phyloP scores from a whole-genome alignment of 805 yeast species.

The Schizosaccharomyces osmophilus region DNA sequence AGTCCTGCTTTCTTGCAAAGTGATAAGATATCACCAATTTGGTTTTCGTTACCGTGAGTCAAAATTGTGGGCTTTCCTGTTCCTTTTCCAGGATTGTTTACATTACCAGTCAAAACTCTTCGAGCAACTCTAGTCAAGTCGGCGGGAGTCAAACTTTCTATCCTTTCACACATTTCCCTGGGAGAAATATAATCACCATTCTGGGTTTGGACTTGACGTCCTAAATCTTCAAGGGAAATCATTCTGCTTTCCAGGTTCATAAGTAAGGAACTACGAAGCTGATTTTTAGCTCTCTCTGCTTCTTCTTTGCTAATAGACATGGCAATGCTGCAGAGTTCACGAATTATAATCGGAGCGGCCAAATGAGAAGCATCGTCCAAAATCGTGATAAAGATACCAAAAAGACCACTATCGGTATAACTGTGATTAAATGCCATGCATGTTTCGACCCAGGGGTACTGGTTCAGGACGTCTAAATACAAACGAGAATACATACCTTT shows the following conservation, averaged over 20 bases:
- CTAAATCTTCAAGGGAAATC: conserved; percentile 87
- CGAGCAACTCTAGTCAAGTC: conserved; percentile 57
- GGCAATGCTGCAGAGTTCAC: conserved; percentile 24
- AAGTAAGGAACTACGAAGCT: conserved; percentile 58
- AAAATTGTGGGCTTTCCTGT: conserved; percentile 60
- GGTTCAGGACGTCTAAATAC: conserved; percentile 75
- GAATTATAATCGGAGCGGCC: conserved; percentile 53
- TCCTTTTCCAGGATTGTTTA: conserved; percentile 22
- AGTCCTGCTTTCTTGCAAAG: conserved; percentile 48
- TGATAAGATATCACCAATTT: conserved; percentile 60
- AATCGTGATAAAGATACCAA: conserved; percentile 70
- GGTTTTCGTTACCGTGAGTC: conserved; percentile 65
- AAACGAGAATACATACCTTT: conserved; percentile 94
- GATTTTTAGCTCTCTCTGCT: conserved; percentile 76
- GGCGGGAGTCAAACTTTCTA: conserved; percentile 37
- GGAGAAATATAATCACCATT: conserved; percentile 43
- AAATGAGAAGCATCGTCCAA: conserved; percentile 68
- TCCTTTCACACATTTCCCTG: conserved; percentile 55
- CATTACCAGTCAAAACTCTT: conserved; percentile 47
- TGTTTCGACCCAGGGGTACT: conserved; percentile 72
- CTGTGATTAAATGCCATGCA: conserved; percentile 75
- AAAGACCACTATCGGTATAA: conserved; percentile 70
- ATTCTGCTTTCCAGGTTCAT: conserved; percentile 84
- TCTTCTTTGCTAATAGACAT: conserved; percentile 32
- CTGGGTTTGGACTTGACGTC: conserved; percentile 76